Evolutionary conservation across 441 rosid genomes (phyloP), one percentile per base, ranked within the genome.

Genomic region (Mallotus japonicus): DNA sequence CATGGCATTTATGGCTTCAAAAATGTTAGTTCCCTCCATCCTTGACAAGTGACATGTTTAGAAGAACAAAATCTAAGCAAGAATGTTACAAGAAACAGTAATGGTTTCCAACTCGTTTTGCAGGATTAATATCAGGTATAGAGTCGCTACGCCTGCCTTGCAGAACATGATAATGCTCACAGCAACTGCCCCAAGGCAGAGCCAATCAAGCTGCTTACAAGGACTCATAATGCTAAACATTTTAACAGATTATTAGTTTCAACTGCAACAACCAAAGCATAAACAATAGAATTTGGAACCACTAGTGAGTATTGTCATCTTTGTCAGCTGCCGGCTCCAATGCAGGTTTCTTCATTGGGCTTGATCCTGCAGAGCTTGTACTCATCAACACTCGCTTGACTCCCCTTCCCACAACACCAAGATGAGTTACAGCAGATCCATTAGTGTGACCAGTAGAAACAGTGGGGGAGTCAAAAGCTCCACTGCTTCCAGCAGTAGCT

Each of bases 361-460:
- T 85, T 49, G 95, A 86, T 56, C 83, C 89, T 24, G 78, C 73
- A 1, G 92, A 57, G 44, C 63, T 67, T 42, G 90, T 53, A 72
- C 79, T 84, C 83, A 65, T 82, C 79, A 84, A 75, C 59, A 92
- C 97, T 54, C 98, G 90, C 76, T 95, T 95, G 63, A 90, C 96
- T 58, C 98, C 99, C 85, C 98, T 87, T 79, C 97, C 99, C 67
- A 95, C 96, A 10, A 89, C 88, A 15, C 97, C 99, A 60, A 95
- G 83, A 80, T 92, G 82, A 6, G 95, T 92, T 70, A 95, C 96
- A 55, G 80, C 82, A 57, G 78, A 82, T 64, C 85, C 89, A 59
- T 86, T 86, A 6, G 94, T 87, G 64, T 87, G 96, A 69, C 95
- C 92, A 57, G 97, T 89, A 50, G 97, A 95, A 56, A 77, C 87